Evolutionary conservation across 139 green algal genomes (phyloP).

Genomic region (Nannochloris sp.): DNA sequence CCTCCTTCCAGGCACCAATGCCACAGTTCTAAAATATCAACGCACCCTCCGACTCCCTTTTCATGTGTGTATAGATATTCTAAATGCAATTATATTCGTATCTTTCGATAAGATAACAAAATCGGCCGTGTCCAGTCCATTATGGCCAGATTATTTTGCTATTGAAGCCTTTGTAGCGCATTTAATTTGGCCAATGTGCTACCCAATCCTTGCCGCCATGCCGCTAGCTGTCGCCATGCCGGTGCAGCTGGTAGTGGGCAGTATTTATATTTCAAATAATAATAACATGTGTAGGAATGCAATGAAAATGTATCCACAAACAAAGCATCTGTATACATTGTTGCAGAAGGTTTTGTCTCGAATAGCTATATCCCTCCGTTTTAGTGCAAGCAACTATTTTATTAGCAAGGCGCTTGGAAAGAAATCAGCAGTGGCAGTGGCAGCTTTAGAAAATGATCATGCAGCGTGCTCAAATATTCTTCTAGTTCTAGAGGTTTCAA

Average conservation of each 20-base stretch:
- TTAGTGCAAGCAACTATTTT: not conserved
- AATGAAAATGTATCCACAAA: not conserved
- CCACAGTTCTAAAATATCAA: not conserved
- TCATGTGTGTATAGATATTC: not conserved
- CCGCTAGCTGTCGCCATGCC: not conserved
- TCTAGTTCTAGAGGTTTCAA: not conserved
- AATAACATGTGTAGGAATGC: not conserved
- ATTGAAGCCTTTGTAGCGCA: not conserved
- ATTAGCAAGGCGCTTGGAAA: not conserved
- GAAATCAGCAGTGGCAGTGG: too few species aligned
- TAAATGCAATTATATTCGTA: not conserved
- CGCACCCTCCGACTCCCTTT: not conserved
- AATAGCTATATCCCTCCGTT: not conserved
- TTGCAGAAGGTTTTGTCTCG: not conserved
- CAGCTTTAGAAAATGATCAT: too few species aligned
- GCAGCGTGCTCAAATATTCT: too few species aligned
- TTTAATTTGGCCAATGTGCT: not conserved
- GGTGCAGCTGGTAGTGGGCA: not conserved
- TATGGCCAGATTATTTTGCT: not conserved
- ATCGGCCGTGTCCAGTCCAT: not conserved
- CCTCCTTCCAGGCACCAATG: not conserved
- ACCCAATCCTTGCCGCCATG: not conserved
- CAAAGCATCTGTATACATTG: not conserved
- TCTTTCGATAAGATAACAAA: not conserved
- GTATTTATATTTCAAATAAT: not conserved